A percentile compares a stretch with the other conserved stretches of the same genome.
phyloP scores from a whole-genome alignment of 495 filamentous ascomycete genomes.

The Penicillium arizonense region DNA sequence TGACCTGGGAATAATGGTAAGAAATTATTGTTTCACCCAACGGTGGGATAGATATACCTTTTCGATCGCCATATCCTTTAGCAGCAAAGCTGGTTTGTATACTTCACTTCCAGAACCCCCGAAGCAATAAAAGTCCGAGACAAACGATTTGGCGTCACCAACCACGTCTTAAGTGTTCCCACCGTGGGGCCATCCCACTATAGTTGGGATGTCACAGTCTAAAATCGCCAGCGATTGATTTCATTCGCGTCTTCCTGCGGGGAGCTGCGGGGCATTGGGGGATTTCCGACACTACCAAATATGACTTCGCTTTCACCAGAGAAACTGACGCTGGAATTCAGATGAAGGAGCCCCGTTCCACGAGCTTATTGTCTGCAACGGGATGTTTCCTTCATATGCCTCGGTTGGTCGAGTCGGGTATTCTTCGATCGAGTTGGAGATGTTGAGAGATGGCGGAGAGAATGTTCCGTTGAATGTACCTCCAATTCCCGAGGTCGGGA shows the following conservation, averaged over 20 bases:
- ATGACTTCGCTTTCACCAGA: constrained; percentile 26
- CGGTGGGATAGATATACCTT: constrained; percentile 11
- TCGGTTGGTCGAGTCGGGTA: neutral
- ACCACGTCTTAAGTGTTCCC: neutral
- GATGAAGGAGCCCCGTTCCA: constrained; percentile 37
- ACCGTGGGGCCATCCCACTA: constrained; percentile 12
- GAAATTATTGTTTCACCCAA: neutral
- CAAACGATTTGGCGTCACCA: too few species aligned
- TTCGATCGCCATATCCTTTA: constrained; percentile 15
- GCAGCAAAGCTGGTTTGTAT: neutral
- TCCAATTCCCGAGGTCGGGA: neutral
- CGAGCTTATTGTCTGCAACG: constrained; percentile 13
- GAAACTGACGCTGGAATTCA: constrained; percentile 37
- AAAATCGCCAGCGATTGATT: neutral
- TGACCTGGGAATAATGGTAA: constrained; percentile 24
- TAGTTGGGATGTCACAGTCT: too few species aligned
- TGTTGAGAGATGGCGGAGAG: neutral
- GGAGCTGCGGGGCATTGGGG: constrained; percentile 8
- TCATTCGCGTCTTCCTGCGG: neutral
- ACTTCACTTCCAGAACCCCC: too few species aligned
- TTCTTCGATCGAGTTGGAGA: neutral
- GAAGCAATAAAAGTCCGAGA: too few species aligned
- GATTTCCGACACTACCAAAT: constrained; percentile 7
- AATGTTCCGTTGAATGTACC: neutral
- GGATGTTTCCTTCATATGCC: neutral